These are phyloP conservation scores for Scolecobasidium constrictum DNA, from an alignment of 2,329 filamentous ascomycete genomes.

Conservation along the genomic window DNA sequence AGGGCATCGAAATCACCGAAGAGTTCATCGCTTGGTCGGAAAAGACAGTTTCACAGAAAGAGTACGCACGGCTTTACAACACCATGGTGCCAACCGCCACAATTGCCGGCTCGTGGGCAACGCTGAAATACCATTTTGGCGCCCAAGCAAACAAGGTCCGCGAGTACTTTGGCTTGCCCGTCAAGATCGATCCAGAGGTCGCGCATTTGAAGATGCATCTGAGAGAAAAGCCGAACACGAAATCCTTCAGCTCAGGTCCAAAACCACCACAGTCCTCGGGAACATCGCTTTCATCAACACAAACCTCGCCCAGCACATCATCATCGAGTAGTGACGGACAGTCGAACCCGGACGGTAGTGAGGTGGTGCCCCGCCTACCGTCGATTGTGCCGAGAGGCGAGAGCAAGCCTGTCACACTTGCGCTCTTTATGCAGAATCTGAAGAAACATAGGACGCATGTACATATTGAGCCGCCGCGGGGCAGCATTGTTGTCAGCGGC, in stretches of 20 bases:
- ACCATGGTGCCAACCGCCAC: conserved; percentile 27
- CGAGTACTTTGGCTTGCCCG: conserved; percentile 17
- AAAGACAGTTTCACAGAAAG: conserved; percentile 25
- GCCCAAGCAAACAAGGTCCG: conserved; percentile 25
- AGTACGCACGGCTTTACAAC: conserved; percentile 27
- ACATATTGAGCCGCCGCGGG: conserved; percentile 28
- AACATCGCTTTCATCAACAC: not conserved
- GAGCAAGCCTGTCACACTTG: not conserved
- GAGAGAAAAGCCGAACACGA: not conserved
- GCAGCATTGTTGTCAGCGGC: conserved; percentile 33
- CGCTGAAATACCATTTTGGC: conserved; percentile 21
- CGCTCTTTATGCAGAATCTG: conserved; percentile 5
- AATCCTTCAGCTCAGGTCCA: not conserved
- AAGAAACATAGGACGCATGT: not conserved
- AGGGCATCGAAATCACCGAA: conserved; percentile 31
- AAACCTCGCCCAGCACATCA: not conserved
- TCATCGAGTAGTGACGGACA: conserved; percentile 2
- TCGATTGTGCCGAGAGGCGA: not conserved
- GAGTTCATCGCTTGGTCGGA: conserved; percentile 30
- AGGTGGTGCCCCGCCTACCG: not conserved
- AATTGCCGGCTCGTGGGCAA: conserved; percentile 23
- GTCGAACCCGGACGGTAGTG: not conserved
- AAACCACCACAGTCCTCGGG: not conserved
- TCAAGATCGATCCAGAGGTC: conserved; percentile 1
- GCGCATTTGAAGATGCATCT: not conserved